Evolutionary conservation across 495 filamentous ascomycete species (phyloP), one percentile per base, ranked within the genome.

Genomic region (Bryoglossum gracile): DNA sequence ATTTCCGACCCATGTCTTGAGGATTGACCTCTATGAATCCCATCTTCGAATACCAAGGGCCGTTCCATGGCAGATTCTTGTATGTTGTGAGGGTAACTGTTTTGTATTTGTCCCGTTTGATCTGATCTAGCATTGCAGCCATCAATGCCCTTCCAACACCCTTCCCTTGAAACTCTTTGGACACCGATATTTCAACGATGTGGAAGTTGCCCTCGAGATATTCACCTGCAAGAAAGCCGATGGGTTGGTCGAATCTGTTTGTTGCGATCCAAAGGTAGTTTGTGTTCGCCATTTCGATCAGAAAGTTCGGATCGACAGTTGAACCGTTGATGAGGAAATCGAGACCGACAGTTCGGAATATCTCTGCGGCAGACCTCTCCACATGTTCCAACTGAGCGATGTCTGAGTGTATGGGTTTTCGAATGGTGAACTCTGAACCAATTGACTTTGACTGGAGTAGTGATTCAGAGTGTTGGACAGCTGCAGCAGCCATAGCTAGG

Each of bases 141-240:
- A 60, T 60, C 38, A 60, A 38, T 2, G 51, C 42, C 37, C 28
- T 46, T 39, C 54, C 58, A 50, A 60, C 39, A 3, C 58, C 58
- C 34, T 33, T 55, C 14, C 58, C 48, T 41, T 60, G 58, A 23
- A 48, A 57, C 14, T 46, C 51, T 25, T 55, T 43, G 2, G 50
- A 39, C 11, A 60, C 58, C 17, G 54, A 60, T 24, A 60, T 37
- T 30, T 57, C 58, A 9, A 46, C 51, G 10, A 60, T 32, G 33
- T 55, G 53, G 35, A 57, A 57, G 40, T 50, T 57, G 11, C 51
- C 54, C n/a, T 51, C 48, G 1, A 57, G 23, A 35, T 52, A 36
- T 24, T 57, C 37, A 19, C 52, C 58, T 26, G 43, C 54, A 10
- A 44, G n/a, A 32, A 60, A 60, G 0, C 54, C 58, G 17, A 60